phyloP scores from a whole-genome alignment of 805 yeast species.

The Yarrowia divulgata region DNA sequence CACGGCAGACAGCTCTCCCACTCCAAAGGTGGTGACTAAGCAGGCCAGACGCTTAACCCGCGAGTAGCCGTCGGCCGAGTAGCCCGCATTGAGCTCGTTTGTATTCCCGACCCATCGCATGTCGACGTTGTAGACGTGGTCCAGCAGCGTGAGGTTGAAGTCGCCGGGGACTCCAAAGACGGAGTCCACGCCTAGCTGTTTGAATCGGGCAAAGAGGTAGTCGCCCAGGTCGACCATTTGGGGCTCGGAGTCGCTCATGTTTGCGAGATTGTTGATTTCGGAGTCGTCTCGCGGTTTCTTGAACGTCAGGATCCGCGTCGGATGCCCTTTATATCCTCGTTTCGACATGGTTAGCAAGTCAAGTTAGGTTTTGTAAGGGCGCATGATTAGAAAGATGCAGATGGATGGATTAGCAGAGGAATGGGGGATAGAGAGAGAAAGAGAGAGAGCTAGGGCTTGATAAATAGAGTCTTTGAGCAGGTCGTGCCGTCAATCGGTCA shows the following conservation, averaged over 20 bases:
- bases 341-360: slow-evolving; percentile 39
- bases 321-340: slow-evolving; percentile 39
- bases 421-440: too few relatives aligned
- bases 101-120: slow-evolving; percentile 91
- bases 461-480: too few relatives aligned
- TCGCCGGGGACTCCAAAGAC: slow-evolving; percentile 70
- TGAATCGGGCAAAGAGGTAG: slow-evolving; percentile 78
- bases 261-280: not conserved
- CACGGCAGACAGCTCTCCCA: slow-evolving; percentile 83
- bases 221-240: slow-evolving; percentile 68
- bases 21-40: slow-evolving; percentile 86
- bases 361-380: slow-evolving; percentile 23
- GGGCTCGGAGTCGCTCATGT: slow-evolving; percentile 32
- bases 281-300: slow-evolving; percentile 15
- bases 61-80: slow-evolving; percentile 89
- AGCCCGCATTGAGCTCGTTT: slow-evolving; percentile 87
- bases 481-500: too few relatives aligned
- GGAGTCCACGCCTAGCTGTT: slow-evolving; percentile 67
- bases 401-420: too few relatives aligned
- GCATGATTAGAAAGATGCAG: slow-evolving; percentile 15
- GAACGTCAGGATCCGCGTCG: slow-evolving; percentile 39
- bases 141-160: slow-evolving; percentile 66
- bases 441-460: too few relatives aligned
- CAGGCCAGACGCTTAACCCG: slow-evolving; percentile 79
- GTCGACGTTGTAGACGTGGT: slow-evolving; percentile 64